Evolutionary conservation across 148 eudicot species (phyloP).

Genomic region (Silene conica): DNA sequence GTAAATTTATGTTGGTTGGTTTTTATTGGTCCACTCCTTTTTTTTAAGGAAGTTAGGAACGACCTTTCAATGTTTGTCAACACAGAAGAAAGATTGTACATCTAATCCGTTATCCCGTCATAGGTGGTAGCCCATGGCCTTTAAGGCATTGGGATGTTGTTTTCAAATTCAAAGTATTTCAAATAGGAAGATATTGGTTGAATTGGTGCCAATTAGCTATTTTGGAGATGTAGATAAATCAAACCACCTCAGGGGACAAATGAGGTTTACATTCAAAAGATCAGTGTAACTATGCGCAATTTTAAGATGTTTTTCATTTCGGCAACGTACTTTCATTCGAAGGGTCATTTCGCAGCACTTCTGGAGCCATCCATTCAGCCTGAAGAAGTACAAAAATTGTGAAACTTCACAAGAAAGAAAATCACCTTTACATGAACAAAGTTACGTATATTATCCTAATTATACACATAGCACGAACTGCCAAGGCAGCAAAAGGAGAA

Average conservation of each 20-base stretch:
- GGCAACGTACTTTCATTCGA: slow-evolving; percentile 78
- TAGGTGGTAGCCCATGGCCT: neutral
- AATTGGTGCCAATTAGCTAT: neutral
- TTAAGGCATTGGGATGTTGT: neutral
- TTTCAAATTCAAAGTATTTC: neutral
- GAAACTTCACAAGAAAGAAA: neutral
- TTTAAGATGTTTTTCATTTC: neutral
- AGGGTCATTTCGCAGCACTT: slow-evolving; percentile 92
- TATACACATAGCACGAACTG: neutral
- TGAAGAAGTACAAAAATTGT: slow-evolving; percentile 27
- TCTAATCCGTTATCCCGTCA: neutral
- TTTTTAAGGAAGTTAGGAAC: neutral
- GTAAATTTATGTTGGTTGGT: neutral
- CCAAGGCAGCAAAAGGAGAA: neutral
- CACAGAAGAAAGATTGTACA: neutral
- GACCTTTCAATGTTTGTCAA: neutral
- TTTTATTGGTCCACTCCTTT: no score
- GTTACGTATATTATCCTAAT: neutral
- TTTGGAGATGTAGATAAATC: neutral
- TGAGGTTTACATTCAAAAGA: neutral
- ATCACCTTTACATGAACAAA: neutral
- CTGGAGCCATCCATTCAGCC: slow-evolving; percentile 99
- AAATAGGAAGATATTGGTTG: neutral
- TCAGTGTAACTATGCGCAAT: neutral
- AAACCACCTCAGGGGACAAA: neutral